Base-by-base conservation (phyloP, 2,329 filamentous ascomycete species). In the Xylaria sp. region DNA sequence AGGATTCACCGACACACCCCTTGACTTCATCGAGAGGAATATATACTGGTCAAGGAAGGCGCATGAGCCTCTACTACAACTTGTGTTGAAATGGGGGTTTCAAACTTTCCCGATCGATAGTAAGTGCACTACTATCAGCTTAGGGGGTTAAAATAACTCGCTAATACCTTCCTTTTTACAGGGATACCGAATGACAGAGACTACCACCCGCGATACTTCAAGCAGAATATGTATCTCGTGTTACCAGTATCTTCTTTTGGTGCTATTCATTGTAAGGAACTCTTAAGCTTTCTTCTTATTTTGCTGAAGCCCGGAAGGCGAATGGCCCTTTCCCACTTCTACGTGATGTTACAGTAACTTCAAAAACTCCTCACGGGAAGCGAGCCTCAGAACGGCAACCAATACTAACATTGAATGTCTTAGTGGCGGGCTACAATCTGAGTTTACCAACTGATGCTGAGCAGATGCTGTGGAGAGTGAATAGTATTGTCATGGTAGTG, bases 31-130 rank as follows among this genome's bases (percentile, higher is more conserved):
- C 6, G 68, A 70, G 39, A n/a, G 20, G 1, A 49, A 67, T 20
- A 55, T 64, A 13, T 70, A 70, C 59, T 66, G 57, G 58, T 70
- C 67, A 15, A 59, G 67, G 15, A 70, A 70, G 20, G 61, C 48
- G n/a, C 49, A 60, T 15, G 55, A 49, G 13, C 12, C 51, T 9
- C 25, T 63, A 6, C 52, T 66, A 15, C 43, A 48, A 18, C n/a
- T 54, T 31, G 64, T 69, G 5, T 31, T 65, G 43, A 55, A 49
- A 52, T 61, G 49, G 25, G 51, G 49, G 3, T 46, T 67, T 6
- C 39, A 59, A 36, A 58, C 57, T 23, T 56, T 52, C 9, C 31
- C 52, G 5, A 55, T 55, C 20, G 52, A 55, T 15, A 33, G 52
- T 55, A 20, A 55, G 52, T 36, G 52, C 31, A 20, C 33, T 15